Percentiles rank a stretch among this genome's conserved stretches.
Conservation (phyloP, 768 basidiomycete genomes). For the Suillus spraguei region DNA sequence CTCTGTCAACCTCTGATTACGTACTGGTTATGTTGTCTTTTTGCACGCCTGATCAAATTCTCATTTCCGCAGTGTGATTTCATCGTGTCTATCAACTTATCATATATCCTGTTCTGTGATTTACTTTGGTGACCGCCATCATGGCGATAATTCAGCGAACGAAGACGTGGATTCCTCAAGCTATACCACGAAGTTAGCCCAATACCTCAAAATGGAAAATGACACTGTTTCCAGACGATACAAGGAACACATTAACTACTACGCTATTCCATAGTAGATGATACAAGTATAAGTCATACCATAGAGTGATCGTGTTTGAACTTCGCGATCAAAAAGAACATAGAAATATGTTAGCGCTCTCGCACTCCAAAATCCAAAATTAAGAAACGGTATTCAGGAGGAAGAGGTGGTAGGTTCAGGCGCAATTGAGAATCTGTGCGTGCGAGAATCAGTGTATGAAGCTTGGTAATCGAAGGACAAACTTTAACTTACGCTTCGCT, state of each 20-base stretch:
- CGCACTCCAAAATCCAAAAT: background rate
- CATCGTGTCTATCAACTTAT: no score
- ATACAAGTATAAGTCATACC: background rate
- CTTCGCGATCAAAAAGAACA: background rate
- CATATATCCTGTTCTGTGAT: no score
- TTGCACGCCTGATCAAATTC: no score
- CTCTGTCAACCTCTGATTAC: no score
- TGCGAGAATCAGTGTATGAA: background rate
- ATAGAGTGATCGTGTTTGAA: background rate
- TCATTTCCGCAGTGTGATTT: no score
- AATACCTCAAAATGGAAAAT: background rate
- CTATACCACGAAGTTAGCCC: background rate
- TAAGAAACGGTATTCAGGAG: constrained; percentile 1
- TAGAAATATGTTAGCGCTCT: background rate
- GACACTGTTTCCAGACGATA: background rate
- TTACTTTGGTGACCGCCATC: no score
- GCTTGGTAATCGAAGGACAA: background rate
- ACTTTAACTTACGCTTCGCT: constrained; percentile 45
- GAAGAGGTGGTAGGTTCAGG: background rate
- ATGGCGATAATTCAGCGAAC: no score
- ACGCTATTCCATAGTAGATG: background rate
- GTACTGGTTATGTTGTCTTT: no score
- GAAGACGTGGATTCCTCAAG: no score
- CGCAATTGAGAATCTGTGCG: background rate
- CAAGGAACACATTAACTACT: background rate